Evolutionary conservation across 2,329 filamentous ascomycete species (phyloP).

Genomic region (Aspergillus clavatus): DNA sequence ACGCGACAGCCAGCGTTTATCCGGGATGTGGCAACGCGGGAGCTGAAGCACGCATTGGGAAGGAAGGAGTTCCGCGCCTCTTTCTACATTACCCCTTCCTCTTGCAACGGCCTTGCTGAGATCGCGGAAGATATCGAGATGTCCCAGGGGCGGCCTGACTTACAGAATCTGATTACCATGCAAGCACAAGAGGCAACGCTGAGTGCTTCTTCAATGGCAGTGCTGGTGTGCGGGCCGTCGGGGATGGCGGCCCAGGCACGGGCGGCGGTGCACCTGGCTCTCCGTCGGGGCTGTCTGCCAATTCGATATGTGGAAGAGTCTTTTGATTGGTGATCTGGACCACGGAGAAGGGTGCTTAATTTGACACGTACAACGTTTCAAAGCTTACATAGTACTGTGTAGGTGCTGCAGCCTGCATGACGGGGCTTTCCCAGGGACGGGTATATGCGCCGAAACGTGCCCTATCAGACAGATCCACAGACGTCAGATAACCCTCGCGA

Average conservation of each 20-base stretch:
- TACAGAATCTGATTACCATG: constrained; percentile 30
- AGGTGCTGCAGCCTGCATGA: too few relatives aligned
- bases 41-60: constrained; percentile 23
- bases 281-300: constrained; percentile 27
- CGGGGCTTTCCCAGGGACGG: too few relatives aligned
- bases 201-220: constrained; percentile 26
- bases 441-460: too few relatives aligned
- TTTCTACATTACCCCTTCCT: constrained; percentile 25
- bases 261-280: constrained; percentile 35
- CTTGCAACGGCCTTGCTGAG: not conserved
- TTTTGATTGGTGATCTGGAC: constrained; percentile 32
- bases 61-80: constrained; percentile 29
- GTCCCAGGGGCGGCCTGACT: constrained; percentile 33
- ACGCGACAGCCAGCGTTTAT: constrained; percentile 30
- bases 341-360: too few relatives aligned
- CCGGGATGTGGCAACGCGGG: constrained; percentile 21
- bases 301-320: constrained; percentile 47
- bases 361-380: too few relatives aligned
- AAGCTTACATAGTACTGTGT: not conserved
- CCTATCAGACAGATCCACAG: too few relatives aligned
- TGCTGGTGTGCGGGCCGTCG: constrained; percentile 45
- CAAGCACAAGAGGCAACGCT: constrained; percentile 28
- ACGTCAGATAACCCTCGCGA: too few relatives aligned
- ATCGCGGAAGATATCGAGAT: constrained; percentile 6
- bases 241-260: constrained; percentile 45